phyloP scores from a whole-genome alignment of 2,329 filamentous ascomycete species.

The Monosporascus sp. region DNA sequence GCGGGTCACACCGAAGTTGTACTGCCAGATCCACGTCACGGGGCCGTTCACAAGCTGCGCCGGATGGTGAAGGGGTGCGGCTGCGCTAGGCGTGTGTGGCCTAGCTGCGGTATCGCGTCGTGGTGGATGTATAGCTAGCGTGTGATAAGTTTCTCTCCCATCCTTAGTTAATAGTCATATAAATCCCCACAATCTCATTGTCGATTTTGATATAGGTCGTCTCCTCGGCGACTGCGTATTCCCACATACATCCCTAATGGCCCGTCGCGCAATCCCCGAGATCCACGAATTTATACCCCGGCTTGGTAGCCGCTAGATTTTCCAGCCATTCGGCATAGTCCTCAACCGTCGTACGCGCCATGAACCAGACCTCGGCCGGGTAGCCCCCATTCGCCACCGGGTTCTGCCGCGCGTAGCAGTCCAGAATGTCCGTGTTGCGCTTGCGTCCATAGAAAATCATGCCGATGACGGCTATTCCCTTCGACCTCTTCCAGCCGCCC shows the following conservation, averaged over 20 bases:
- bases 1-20: constrained; percentile 44
- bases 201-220: constrained; percentile 41
- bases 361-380: constrained; percentile 39
- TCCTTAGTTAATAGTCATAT: not conserved
- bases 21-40: constrained; percentile 48
- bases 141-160: not conserved
- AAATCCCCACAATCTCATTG: constrained; percentile 36
- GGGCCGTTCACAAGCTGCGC: constrained; percentile 55
- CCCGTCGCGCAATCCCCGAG: constrained; percentile 29
- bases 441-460: constrained; percentile 42
- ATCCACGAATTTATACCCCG: constrained; percentile 31
- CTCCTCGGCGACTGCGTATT: constrained; percentile 24
- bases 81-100: constrained; percentile 45
- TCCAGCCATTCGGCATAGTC: constrained; percentile 35
- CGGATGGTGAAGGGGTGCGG: constrained; percentile 45
- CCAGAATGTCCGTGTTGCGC: constrained; percentile 38
- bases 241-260: constrained; percentile 31
- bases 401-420: constrained; percentile 41
- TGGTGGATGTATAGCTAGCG: constrained; percentile 24
- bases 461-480: constrained; percentile 32
- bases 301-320: constrained; percentile 29
- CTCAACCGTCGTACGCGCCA: constrained; percentile 34
- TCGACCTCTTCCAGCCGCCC: constrained; percentile 24
- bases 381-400: constrained; percentile 39
- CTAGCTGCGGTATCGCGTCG: constrained; percentile 44